Conservation (phyloP, 441 rosid genomes). For the Pelargonium citronellum region DNA sequence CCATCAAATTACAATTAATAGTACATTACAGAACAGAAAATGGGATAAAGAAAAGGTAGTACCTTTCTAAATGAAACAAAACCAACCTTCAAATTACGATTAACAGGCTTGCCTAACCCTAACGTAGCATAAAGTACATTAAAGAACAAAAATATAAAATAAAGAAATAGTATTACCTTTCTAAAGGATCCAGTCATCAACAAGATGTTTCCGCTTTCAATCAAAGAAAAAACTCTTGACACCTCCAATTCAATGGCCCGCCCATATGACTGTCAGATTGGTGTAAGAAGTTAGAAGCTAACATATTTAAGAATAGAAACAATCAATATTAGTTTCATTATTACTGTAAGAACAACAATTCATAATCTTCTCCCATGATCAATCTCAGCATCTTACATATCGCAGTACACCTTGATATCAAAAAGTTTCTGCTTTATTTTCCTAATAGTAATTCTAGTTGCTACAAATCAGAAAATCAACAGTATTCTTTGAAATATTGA, state of each 20-base stretch:
- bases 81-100: too few relatives aligned
- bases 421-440: constrained; percentile 1
- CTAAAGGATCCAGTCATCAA: constrained; percentile 9
- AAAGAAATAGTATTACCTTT: constrained; percentile 2
- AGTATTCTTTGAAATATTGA: not conserved
- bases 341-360: not conserved
- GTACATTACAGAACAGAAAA: too few relatives aligned
- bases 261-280: constrained; percentile 61
- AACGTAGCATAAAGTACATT: not conserved
- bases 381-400: not conserved
- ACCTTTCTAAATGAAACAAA: too few relatives aligned
- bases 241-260: constrained; percentile 26
- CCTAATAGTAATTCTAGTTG: not conserved
- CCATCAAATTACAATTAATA: too few relatives aligned
- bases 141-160: not conserved
- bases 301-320: constrained; percentile 8
- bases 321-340: not conserved
- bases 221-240: constrained; percentile 9
- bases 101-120: too few relatives aligned
- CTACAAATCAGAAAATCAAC: not conserved
- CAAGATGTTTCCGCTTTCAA: constrained; percentile 16
- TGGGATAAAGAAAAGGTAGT: too few relatives aligned
- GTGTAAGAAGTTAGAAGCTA: constrained; percentile 10
- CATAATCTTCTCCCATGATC: not conserved
- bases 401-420: not conserved